Evolutionary conservation across 306 rosid species (phyloP), one percentile per base, ranked within the genome.

Genomic region (Vachellia pachyceras): DNA sequence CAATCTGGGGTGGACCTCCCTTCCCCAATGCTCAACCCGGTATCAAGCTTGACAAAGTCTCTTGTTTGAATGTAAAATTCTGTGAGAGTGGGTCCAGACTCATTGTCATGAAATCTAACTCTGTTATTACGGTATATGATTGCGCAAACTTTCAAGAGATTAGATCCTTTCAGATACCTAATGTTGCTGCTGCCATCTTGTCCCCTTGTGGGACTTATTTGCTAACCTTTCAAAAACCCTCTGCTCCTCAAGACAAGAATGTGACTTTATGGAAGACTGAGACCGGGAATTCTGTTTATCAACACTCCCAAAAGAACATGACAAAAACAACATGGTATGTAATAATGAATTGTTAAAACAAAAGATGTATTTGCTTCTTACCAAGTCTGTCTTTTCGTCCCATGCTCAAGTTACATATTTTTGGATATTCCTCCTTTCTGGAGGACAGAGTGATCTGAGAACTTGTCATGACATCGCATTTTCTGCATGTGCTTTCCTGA

Each of bases 1-100:
- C 89, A 4, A 77, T 93, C 86, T 95, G 97, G 99, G 90, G 87
- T 2, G 99, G 99, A 2, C 97, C 95, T 0, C 97, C 97, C 8
- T 92, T 91, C 49, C 49, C 57, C 77, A 77, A 85, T 78, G 91
- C 87, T 45, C 84, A 90, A 75, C 95, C 97, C 10, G 85, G 60
- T 65, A 57, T 82, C 79, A 91, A 89, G 88, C 94, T 90, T 68
- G 95, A 90, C 17, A 91, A 91, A 39, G 82, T 86, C 66, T 52
- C 87, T 68, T 92, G 97, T 79, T 7, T 63, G 7, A 93, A 37
- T 50, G 84, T 94, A 0, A 92, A 89, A 72, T 95, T 89, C 88
- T 85, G 95, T 35, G 97, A 91, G 57, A 83, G 91, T 83, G 98
- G 98, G 46, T 91, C 95, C 8, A 84, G 40, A 78, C 88, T 95